Base-by-base conservation (phyloP, 805 yeast genomes). In the Cyberlindnera misumaiensis region DNA sequence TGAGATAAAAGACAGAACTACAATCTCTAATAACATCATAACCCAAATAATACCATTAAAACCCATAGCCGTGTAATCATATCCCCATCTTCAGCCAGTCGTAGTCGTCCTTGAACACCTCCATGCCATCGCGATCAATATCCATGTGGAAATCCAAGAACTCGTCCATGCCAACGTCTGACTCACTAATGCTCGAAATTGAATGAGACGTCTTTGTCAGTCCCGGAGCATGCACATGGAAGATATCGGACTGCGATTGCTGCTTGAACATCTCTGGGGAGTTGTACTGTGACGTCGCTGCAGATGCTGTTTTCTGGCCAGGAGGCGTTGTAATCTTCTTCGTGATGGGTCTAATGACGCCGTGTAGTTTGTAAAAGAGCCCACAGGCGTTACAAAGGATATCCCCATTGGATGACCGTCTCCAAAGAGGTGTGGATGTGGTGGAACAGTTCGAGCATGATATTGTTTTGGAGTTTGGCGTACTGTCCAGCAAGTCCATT, bases 381-480 rank as follows among this genome's bases (percentile, higher is more conserved):
- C 97, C 97, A 65, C 97, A 90, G 0, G 97, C 97, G 59, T 90
- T 90, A 62, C 97, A 90, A 42, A 90, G 64, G 0, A 95, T 88
- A 50, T 84, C 80, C 2, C 97, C 97, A 40, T 81, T 83, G 0
- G 93, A 83, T 48, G 87, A 84, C 33, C 96, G 70, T 48, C 97
- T 68, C 97, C 97, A 90, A n/a, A 90, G 60, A 2, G 97, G 97
- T 0, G 97, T 90, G 9, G 90, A 86, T 36, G 72, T 75, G 0
- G 97, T 90, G 47, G 80, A 80, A 62, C 97, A 90, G 62, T 89
- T 89, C 13, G 89, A 77, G 60, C 97, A 89, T 4, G 42, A 30
- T 31, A 45, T 44, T 11, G 43, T 33, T 20, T 37, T 41, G 30
- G 35, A 26, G 9, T 8, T 28, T 28, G 30, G 16, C 5, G 33